phyloP scores from a whole-genome alignment of 345 rosid species.

The Eucalyptus paniculata region DNA sequence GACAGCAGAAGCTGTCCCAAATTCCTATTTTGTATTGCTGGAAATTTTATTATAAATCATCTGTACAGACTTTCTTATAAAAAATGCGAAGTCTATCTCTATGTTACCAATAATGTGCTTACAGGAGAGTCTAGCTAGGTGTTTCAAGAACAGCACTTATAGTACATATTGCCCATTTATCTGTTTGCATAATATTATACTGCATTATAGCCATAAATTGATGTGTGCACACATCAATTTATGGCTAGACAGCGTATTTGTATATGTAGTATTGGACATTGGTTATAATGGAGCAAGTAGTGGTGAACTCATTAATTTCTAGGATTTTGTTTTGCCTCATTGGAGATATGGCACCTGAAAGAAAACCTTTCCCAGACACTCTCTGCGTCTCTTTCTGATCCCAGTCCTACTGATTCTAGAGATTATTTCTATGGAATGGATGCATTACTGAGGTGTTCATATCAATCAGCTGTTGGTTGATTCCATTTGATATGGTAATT shows the following conservation, averaged over 20 bases:
- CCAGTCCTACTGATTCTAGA: neutral
- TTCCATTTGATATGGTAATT: neutral
- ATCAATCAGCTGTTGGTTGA: neutral
- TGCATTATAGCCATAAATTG: neutral
- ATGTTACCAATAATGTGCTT: neutral
- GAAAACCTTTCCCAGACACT: neutral
- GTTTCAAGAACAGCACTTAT: neutral
- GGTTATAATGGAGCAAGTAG: neutral
- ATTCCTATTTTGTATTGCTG: neutral
- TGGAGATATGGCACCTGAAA: neutral
- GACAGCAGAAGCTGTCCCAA: neutral
- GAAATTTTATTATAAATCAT: neutral
- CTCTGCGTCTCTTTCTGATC: neutral
- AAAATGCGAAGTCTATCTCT: neutral
- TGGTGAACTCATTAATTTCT: neutral
- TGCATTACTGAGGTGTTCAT: neutral
- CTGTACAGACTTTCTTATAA: neutral
- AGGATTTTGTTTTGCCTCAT: neutral
- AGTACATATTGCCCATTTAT: neutral
- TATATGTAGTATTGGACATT: neutral
- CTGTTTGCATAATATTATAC: neutral
- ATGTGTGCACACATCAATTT: neutral
- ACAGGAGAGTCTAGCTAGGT: neutral
- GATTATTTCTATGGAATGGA: neutral
- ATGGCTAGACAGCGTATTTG: neutral